phyloP scores from a whole-genome alignment of 805 yeast genomes.

The Candida coquimbonensis region DNA sequence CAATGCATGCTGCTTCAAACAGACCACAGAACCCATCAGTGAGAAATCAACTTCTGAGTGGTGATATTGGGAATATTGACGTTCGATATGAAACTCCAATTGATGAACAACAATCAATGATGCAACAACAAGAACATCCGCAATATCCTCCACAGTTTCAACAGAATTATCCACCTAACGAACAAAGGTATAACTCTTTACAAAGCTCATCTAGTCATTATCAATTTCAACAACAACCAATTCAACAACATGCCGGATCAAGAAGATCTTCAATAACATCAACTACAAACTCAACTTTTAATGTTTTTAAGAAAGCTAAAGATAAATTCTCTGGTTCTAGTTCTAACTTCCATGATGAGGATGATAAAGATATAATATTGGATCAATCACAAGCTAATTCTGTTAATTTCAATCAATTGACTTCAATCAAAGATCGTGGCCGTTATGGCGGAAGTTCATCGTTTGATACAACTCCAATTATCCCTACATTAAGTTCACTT shows the following conservation, averaged over 20 bases:
- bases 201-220: background rate
- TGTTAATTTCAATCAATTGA: constrained; percentile 57
- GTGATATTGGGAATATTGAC: constrained; percentile 38
- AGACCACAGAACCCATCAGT: constrained; percentile 7
- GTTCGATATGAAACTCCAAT: constrained; percentile 35
- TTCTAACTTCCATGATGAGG: constrained; percentile 28
- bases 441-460: constrained; percentile 47
- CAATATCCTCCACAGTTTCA: background rate
- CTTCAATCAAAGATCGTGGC: constrained; percentile 58
- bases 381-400: constrained; percentile 28
- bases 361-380: constrained; percentile 29
- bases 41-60: constrained; percentile 31
- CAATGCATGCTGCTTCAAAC: constrained; percentile 4
- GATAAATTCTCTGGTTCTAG: constrained; percentile 19
- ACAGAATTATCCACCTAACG: constrained; percentile 9
- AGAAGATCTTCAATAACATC: constrained; percentile 15
- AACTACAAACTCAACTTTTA: constrained; percentile 11
- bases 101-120: constrained; percentile 7
- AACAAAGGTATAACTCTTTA: background rate
- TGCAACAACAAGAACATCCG: constrained; percentile 9
- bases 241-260: background rate
- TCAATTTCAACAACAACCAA: constrained; percentile 1
- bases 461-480: constrained; percentile 63
- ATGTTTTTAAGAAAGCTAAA: constrained; percentile 9
- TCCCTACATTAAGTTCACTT: constrained; percentile 53